These are phyloP conservation scores for Albophoma yamanashiensis DNA, from an alignment of 2,329 filamentous ascomycete species.

Conservation along the genomic window DNA sequence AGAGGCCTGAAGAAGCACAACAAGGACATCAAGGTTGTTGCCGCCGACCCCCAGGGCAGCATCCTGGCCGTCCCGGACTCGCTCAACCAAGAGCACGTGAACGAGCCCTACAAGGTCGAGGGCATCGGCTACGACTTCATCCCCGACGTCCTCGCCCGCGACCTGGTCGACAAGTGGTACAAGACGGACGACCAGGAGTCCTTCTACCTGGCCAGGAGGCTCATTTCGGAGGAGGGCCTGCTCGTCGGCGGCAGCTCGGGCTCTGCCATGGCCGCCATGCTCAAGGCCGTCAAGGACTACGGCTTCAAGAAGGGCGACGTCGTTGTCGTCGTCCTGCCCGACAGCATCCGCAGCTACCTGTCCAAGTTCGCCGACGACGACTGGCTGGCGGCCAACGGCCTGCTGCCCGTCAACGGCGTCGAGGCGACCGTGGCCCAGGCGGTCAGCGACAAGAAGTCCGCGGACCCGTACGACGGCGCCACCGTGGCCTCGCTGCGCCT, in stretches of 20 bases:
- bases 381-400: constrained; percentile 94
- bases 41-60: constrained; percentile 85
- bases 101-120: constrained; percentile 92
- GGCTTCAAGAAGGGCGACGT: constrained; percentile 74
- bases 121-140: constrained; percentile 99
- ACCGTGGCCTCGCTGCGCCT: constrained; percentile 76
- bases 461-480: constrained; percentile 64
- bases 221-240: constrained; percentile 91
- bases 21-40: constrained; percentile 73
- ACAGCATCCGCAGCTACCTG: constrained; percentile 94
- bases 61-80: constrained; percentile 73
- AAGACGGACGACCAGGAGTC: constrained; percentile 93
- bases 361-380: constrained; percentile 99
- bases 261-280: constrained; percentile 75
- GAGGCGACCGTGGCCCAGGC: constrained; percentile 33
- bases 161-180: constrained; percentile 85
- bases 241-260: constrained; percentile 90
- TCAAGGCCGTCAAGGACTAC: constrained; percentile 66
- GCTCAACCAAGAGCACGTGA: constrained; percentile 70
- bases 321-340: constrained; percentile 83
- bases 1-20: constrained; percentile 83
- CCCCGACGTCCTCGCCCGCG: constrained; percentile 78
- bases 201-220: constrained; percentile 76
- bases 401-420: constrained; percentile 53
- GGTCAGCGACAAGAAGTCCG: constrained; percentile 25